phyloP scores from a whole-genome alignment of 345 rosid genomes.

The Eutrema japonicum region DNA sequence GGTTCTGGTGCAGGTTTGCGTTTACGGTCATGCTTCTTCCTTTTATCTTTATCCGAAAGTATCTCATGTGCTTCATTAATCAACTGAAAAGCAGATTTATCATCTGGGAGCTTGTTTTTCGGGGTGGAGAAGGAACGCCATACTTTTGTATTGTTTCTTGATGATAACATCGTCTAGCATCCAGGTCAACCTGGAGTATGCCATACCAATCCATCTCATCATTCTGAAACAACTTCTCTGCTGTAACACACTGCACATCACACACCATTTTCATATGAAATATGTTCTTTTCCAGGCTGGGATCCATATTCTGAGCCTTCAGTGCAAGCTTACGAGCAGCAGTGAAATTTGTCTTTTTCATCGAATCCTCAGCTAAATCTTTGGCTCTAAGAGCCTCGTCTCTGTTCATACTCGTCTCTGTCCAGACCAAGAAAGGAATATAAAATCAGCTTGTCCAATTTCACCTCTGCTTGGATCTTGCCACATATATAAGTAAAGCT shows the following conservation, averaged over 20 bases:
- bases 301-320: constrained; percentile 69
- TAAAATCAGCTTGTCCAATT: background rate
- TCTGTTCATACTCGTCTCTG: constrained; percentile 71
- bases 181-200: constrained; percentile 72
- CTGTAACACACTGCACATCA: constrained; percentile 84
- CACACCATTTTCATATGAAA: constrained; percentile 84
- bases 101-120: constrained; percentile 44
- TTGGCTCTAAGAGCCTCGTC: constrained; percentile 92
- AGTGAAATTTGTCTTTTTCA: constrained; percentile 63
- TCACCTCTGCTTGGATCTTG: constrained; percentile 29
- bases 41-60: constrained; percentile 68
- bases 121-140: constrained; percentile 90
- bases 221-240: constrained; percentile 56
- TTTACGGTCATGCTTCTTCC: constrained; percentile 61
- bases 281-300: constrained; percentile 59
- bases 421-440: background rate
- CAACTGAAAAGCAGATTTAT: constrained; percentile 90
- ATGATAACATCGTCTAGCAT: constrained; percentile 63
- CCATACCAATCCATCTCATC: constrained; percentile 87
- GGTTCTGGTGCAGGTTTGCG: constrained; percentile 29
- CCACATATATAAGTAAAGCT: constrained; percentile 8
- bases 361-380: constrained; percentile 64
- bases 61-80: constrained; percentile 89
- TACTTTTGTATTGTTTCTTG: constrained; percentile 85
- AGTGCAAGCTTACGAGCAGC: constrained; percentile 67